Evolutionary conservation across 495 filamentous ascomycete genomes (phyloP).

Genomic region (Trichoderma gamsii): DNA sequence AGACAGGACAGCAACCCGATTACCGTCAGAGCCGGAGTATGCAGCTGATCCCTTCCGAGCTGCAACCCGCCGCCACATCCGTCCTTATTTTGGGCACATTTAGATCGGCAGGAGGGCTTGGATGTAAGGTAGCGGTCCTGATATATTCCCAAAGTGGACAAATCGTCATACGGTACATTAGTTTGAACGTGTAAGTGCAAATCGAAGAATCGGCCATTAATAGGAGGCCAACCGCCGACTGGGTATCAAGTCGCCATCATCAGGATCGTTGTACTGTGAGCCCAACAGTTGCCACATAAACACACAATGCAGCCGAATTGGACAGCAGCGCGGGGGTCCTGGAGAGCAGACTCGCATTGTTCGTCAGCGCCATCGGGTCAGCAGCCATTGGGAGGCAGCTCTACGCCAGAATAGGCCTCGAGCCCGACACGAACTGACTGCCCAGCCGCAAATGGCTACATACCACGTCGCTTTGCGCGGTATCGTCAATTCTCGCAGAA

Average conservation of each 20-base stretch:
- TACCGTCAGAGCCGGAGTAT: constrained; percentile 5
- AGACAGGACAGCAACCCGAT: neutral
- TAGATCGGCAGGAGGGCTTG: constrained; percentile 10
- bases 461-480: constrained; percentile 12
- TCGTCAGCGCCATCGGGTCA: neutral
- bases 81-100: neutral
- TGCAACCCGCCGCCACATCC: constrained; percentile 9
- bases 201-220: neutral
- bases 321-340: neutral
- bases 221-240: neutral
- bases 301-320: neutral
- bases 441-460: neutral
- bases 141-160: neutral
- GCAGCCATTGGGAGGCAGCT: constrained; percentile 6
- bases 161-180: neutral
- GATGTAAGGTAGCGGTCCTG: neutral
- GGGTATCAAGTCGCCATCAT: neutral
- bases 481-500: neutral
- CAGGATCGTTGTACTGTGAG: neutral
- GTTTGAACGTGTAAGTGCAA: neutral
- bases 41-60: constrained; percentile 9
- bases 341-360: neutral
- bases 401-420: constrained; percentile 1
- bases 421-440: constrained; percentile 2
- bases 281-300: constrained; percentile 1